Base-by-base conservation (phyloP, 2,329 filamentous ascomycete genomes). In the Pseudogymnoascus sp. region DNA sequence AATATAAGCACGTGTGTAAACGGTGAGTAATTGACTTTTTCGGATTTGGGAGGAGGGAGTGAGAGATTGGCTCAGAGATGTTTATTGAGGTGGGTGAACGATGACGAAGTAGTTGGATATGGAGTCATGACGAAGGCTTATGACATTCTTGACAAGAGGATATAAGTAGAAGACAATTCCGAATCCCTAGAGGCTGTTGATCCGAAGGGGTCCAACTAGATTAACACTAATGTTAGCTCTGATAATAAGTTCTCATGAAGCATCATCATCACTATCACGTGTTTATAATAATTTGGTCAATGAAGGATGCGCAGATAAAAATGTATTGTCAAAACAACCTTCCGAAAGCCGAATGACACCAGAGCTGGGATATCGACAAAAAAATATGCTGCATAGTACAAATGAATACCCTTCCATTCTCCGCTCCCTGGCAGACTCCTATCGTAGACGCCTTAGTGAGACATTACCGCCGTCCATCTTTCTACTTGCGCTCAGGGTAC, bases 401-500 rank as follows among this genome's bases (percentile, higher is more conserved):
- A 44, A 44, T 60, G 23, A 60, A 44, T 12, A 44, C 21, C 33
- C 16, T 60, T 60, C 33, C 33, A 16, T 60, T 60, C 18, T 60
- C 33, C 59, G 38, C 38, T 38, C 59, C 59, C 59, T 56, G 16
- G 33, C 33, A 60, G 18, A 60, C 33, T 44, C 59, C 59, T 44
- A 38, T 38, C 18, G 33, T 44, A 38, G 33, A 44, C 59, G 14
- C 38, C 59, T 31, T 38, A 38, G n/a, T 38, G 38, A 60, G 59
- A 60, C 59, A 38, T 38, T 25, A 60, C 33, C 59, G 10, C 59
- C 33, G 1, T 38, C 33, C 23, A 56, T 5, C 14, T n/a, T n/a
- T 62, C 60, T 47, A 47, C 40, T 62, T 53, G 37, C 42, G 59
- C 59, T 60, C 59, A 53, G 70, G 72, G 67, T 73, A 73, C 59